Conservation (phyloP, 2,329 filamentous ascomycete genomes). For the Ophiocordyceps camponoti-rufipedis region DNA sequence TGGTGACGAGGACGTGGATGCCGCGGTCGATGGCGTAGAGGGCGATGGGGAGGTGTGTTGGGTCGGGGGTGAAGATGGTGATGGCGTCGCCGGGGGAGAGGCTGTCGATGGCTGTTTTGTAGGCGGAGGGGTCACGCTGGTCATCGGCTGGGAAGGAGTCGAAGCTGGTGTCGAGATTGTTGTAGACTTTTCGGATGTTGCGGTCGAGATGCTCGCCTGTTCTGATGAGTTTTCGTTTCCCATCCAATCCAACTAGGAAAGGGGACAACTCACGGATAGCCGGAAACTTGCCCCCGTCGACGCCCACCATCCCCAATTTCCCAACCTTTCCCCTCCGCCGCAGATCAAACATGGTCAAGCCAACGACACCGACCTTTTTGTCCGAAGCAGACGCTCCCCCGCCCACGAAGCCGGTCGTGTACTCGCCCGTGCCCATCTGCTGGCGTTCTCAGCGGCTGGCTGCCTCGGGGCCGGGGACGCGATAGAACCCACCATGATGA, state of each 20-base stretch:
- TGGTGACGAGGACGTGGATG: slow-evolving; percentile 85
- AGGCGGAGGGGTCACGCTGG: slow-evolving; percentile 56
- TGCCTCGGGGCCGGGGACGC: not conserved
- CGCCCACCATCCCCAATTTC: slow-evolving; percentile 75
- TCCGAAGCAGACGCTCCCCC: slow-evolving; percentile 70
- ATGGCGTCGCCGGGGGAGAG: slow-evolving; percentile 71
- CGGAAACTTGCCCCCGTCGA: slow-evolving; percentile 76
- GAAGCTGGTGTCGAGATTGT: slow-evolving; percentile 74
- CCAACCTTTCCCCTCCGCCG: slow-evolving; percentile 76
- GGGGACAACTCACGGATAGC: slow-evolving; percentile 61
- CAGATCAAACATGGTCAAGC: slow-evolving; percentile 75
- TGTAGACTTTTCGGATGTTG: slow-evolving; percentile 80
- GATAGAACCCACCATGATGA: slow-evolving; percentile 42
- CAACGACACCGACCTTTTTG: slow-evolving; percentile 92
- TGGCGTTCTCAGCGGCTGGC: slow-evolving; percentile 2
- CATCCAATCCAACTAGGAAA: not conserved
- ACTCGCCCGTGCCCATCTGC: slow-evolving; percentile 80
- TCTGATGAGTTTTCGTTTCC: too few species aligned
- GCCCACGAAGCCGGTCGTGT: slow-evolving; percentile 88
- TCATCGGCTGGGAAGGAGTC: slow-evolving; percentile 65
- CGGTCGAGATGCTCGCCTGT: slow-evolving; percentile 67
- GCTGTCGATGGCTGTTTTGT: slow-evolving; percentile 75
- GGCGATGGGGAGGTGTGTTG: slow-evolving; percentile 82
- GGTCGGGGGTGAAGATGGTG: slow-evolving; percentile 90
- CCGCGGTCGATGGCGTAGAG: slow-evolving; percentile 77